phyloP scores from a whole-genome alignment of 2,329 filamentous ascomycete species.

The Neonectria magnoliae region DNA sequence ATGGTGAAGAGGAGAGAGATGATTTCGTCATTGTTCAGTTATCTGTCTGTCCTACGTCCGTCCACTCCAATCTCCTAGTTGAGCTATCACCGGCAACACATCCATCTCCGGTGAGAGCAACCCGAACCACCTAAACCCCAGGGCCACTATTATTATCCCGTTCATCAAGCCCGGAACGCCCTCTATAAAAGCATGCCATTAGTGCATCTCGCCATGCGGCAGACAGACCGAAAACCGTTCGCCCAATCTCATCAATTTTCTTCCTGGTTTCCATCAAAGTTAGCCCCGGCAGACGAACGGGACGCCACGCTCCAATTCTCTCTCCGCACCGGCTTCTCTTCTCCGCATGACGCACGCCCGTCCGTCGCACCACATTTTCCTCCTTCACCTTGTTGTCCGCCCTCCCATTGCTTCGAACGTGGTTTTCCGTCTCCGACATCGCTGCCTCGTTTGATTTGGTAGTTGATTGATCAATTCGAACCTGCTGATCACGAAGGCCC shows the following conservation, averaged over 20 bases:
- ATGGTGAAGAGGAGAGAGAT: not conserved
- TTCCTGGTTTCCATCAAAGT: not conserved
- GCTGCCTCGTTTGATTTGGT: constrained; percentile 2
- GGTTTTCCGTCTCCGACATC: constrained; percentile 26
- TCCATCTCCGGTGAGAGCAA: not conserved
- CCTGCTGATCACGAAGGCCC: constrained; percentile 1
- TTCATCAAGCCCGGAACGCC: not conserved
- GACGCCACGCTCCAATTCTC: constrained; percentile 22
- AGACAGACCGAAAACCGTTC: not conserved
- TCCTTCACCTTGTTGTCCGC: constrained; percentile 17
- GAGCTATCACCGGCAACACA: not conserved
- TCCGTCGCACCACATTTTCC: constrained; percentile 14
- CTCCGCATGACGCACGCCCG: constrained; percentile 11
- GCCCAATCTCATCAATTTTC: not conserved
- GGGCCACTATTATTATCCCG: not conserved
- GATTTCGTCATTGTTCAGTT: constrained; percentile 1
- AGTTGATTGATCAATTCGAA: not conserved
- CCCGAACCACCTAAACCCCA: not conserved
- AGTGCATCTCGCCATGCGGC: not conserved
- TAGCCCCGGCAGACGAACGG: constrained; percentile 4
- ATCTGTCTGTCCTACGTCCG: not conserved
- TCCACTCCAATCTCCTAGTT: not conserved
- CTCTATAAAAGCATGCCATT: not conserved
- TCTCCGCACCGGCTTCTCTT: constrained; percentile 15
- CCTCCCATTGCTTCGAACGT: not conserved